These are phyloP conservation scores for Colletotrichum aenigma DNA, from an alignment of 2,329 filamentous ascomycete genomes.

Conservation along the genomic window DNA sequence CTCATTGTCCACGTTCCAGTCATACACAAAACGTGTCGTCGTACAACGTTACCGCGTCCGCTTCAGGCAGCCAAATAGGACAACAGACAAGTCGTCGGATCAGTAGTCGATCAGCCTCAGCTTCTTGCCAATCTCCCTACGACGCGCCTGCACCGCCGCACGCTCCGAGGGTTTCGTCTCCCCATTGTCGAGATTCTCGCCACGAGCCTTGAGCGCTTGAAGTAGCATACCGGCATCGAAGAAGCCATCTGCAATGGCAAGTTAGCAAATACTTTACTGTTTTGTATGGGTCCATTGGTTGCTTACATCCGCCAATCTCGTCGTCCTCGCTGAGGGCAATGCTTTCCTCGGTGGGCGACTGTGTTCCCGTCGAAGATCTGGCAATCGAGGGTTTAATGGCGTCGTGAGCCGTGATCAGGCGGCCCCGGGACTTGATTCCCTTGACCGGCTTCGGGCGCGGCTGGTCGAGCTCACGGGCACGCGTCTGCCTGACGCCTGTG, in stretches of 20 bases:
- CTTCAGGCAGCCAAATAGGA: too few relatives aligned
- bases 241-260: conserved; percentile 76
- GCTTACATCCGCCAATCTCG: conserved; percentile 91
- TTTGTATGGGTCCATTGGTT: not conserved
- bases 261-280: conserved; percentile 29
- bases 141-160: conserved; percentile 59
- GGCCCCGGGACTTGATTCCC: conserved; percentile 73
- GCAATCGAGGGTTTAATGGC: conserved; percentile 39
- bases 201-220: conserved; percentile 80
- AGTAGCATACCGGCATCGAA: conserved; percentile 96
- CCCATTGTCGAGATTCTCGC: conserved; percentile 54
- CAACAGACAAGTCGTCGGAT: not conserved
- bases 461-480: conserved; percentile 59
- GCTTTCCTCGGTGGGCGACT: conserved; percentile 72
- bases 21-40: not conserved
- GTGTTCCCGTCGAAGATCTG: conserved; percentile 51
- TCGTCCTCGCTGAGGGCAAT: conserved; percentile 80
- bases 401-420: conserved; percentile 69
- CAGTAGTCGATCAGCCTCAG: conserved; percentile 73
- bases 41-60: not conserved
- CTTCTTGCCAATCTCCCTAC: conserved; percentile 77
- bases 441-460: conserved; percentile 38
- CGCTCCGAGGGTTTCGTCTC: conserved; percentile 62
- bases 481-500: conserved; percentile 45
- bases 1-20: not conserved